A percentile compares a stretch with the other conserved stretches of the same genome.
Conservation (phyloP, 495 filamentous ascomycete species). For the Penicillium lagena region DNA sequence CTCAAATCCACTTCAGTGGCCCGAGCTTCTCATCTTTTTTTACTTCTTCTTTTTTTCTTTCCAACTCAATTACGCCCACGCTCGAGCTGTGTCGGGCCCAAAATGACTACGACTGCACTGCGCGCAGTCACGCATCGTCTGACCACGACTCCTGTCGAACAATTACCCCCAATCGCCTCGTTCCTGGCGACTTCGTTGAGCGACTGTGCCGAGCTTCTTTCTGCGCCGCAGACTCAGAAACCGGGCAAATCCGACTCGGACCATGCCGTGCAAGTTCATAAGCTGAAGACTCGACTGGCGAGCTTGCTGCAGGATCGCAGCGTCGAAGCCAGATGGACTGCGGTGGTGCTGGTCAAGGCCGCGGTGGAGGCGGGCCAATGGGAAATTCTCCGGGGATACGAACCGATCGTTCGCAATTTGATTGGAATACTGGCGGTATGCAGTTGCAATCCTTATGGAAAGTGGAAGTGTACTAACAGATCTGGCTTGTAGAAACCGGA, state of each 20-base stretch:
- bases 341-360: constrained; percentile 71
- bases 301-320: constrained; percentile 68
- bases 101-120: constrained; percentile 30
- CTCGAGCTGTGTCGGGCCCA: too few relatives aligned
- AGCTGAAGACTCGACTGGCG: constrained; percentile 69
- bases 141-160: constrained; percentile 52
- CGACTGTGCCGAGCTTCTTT: constrained; percentile 54
- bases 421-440: constrained; percentile 63
- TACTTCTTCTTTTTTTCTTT: not conserved
- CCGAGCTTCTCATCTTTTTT: constrained; percentile 10
- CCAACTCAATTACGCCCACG: too few relatives aligned
- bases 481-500: constrained; percentile 56
- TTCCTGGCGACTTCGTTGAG: constrained; percentile 53
- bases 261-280: constrained; percentile 59
- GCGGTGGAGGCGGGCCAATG: constrained; percentile 73
- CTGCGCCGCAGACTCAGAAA: constrained; percentile 36
- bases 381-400: constrained; percentile 64
- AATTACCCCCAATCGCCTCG: constrained; percentile 58
- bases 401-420: constrained; percentile 66
- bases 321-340: constrained; percentile 66
- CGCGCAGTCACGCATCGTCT: constrained; percentile 62
- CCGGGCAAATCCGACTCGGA: constrained; percentile 54
- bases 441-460: not conserved
- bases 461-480: constrained; percentile 1
- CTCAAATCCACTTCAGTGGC: constrained; percentile 24